Evolutionary conservation across 306 rosid species (phyloP), one percentile per base, ranked within the genome.

Genomic region (Oxytropis ochrocephala): DNA sequence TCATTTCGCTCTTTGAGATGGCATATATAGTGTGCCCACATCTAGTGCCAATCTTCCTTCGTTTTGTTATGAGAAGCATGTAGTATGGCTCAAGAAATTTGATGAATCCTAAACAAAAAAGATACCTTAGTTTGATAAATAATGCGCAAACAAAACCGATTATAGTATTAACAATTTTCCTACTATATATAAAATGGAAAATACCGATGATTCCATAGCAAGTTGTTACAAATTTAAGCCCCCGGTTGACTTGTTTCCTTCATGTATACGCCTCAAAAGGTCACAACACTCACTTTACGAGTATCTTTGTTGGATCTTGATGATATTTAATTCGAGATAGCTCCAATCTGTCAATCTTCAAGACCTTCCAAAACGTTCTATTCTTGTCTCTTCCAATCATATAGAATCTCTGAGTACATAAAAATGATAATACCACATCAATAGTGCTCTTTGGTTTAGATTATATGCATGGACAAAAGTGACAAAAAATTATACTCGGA

Each of bases 181-280:
- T 27, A 19, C 57, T 12, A 32, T 58, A 55, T 47, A 64, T 63
- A n/a, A 75, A 14, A 78, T 27, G 68, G 72, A 39, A 49, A 79
- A n/a, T 89, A 95, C 99, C 99, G 38, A 95, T 80, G 71, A 95
- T 85, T 83, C 97, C 99, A 73, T 91, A 95, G 82, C 96, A 95
- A 41, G 78, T 75, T 47, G 97, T 84, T 75, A 95, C 84, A 63
- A 87, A 83, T 81, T 87, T 95, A 86, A 95, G 96, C 64, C 99
- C 99, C 96, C 99, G 7, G 91, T 83, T 32, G 90, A 55, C 85
- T 84, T 82, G 83, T 95, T 91, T 81, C 99, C 99, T 65, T 91
- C 97, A 24, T 95, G 85, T 70, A 95, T 77, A 75, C 99, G 85
- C 70, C 80, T 80, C 44, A 95, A 82, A 77, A 95, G 88, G 80